Evolutionary conservation across 2,329 filamentous ascomycete species (phyloP).

Genomic region (Fusarium sp.): DNA sequence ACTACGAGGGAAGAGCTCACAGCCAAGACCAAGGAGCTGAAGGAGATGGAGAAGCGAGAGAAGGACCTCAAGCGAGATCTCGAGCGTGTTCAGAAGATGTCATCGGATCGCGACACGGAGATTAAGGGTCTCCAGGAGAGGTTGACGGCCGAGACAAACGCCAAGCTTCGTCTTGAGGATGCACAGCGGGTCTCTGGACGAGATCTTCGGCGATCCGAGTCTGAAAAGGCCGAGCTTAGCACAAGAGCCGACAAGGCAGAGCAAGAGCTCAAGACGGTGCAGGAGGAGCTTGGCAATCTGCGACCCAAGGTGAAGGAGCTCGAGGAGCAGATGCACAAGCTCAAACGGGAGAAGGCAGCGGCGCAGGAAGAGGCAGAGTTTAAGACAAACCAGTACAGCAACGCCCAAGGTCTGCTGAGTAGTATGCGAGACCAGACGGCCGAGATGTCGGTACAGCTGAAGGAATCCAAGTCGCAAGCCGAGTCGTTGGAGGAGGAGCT

Average conservation of each 20-base stretch:
- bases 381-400: conserved; percentile 85
- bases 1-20: conserved; percentile 77
- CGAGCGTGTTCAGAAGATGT: conserved; percentile 71
- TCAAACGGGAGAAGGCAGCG: conserved; percentile 72
- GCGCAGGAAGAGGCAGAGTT: conserved; percentile 83
- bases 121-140: conserved; percentile 81
- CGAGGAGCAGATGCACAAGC: conserved; percentile 75
- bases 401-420: conserved; percentile 83
- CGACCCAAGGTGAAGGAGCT: conserved; percentile 70
- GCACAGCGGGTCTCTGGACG: conserved; percentile 76
- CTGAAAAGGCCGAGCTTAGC: conserved; percentile 79
- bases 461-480: conserved; percentile 82
- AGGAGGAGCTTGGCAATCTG: conserved; percentile 76
- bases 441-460: conserved; percentile 90
- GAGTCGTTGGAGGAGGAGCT: conserved; percentile 94
- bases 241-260: conserved; percentile 76
- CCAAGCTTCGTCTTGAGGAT: conserved; percentile 79
- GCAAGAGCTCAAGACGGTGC: conserved; percentile 74
- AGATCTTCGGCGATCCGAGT: conserved; percentile 80
- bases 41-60: conserved; percentile 81
- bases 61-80: conserved; percentile 83
- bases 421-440: conserved; percentile 94
- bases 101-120: conserved; percentile 79
- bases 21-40: conserved; percentile 66
- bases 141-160: conserved; percentile 76